Conservation (phyloP, 2,329 filamentous ascomycete genomes). For the Fusarium pininemorale region DNA sequence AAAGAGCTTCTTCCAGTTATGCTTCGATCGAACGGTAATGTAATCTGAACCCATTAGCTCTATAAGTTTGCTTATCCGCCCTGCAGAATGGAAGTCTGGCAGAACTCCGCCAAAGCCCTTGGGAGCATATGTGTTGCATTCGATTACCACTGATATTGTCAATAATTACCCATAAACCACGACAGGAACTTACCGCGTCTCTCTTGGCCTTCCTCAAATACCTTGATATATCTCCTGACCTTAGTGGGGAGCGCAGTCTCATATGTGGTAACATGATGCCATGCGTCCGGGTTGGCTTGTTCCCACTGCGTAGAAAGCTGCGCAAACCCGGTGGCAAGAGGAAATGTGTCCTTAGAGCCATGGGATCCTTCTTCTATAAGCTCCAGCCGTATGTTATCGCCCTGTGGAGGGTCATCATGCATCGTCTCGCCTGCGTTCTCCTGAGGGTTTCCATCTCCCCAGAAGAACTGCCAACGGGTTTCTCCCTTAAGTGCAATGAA, state of each 20-base stretch:
- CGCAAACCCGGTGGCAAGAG: rapidly evolving
- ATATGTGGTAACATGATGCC: not conserved
- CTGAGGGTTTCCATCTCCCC: rapidly evolving
- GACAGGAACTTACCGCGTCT: not conserved
- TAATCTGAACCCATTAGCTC: not conserved
- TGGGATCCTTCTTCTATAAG: not conserved
- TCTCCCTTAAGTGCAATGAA: not conserved
- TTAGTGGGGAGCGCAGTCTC: not conserved
- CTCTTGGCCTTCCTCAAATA: not conserved
- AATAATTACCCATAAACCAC: not conserved
- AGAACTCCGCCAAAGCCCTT: rapidly evolving
- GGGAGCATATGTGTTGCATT: not conserved
- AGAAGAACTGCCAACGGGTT: rapidly evolving
- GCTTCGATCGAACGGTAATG: not conserved
- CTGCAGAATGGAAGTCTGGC: not conserved
- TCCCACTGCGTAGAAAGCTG: not conserved
- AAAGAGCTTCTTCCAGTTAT: not conserved
- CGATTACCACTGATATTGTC: not conserved
- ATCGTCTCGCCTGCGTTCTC: not conserved
- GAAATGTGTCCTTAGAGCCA: not conserved
- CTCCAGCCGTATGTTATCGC: not conserved
- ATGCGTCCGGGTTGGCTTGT: rapidly evolving
- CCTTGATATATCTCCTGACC: not conserved
- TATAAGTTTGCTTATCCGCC: rapidly evolving
- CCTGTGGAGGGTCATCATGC: rapidly evolving